Percentiles rank a stretch among this genome's conserved stretches.
Evolutionary conservation across 495 filamentous ascomycete genomes (phyloP).

Genomic region (Penicillium antarcticum): DNA sequence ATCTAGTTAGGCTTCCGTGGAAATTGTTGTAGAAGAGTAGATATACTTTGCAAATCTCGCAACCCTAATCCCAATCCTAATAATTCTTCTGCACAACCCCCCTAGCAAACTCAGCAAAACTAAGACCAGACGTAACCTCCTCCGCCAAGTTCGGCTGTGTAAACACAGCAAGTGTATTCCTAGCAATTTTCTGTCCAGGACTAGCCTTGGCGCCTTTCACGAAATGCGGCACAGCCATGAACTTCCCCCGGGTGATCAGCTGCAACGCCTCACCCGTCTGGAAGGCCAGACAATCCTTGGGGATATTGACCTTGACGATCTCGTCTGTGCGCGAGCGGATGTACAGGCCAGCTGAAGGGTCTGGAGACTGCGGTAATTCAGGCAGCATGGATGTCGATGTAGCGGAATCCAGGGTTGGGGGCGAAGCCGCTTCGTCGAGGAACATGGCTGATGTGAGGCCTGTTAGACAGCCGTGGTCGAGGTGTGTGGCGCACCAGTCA

Average conservation of each 20-base stretch:
- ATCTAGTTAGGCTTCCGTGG: no score
- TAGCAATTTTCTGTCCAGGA: slow-evolving; percentile 53
- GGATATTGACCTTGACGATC: slow-evolving; percentile 84
- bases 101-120: slow-evolving; percentile 85
- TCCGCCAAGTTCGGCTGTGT: slow-evolving; percentile 94
- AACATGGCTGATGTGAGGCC: slow-evolving; percentile 96
- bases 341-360: slow-evolving; percentile 82
- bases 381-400: slow-evolving; percentile 45
- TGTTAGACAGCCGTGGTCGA: slow-evolving; percentile 90
- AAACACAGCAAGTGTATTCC: slow-evolving; percentile 95
- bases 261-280: slow-evolving; percentile 94
- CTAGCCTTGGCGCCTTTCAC: slow-evolving; percentile 62
- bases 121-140: slow-evolving; percentile 68
- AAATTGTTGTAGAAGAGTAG: no score
- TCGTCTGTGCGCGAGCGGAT: slow-evolving; percentile 79
- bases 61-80: slow-evolving; percentile 10
- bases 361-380: slow-evolving; percentile 71
- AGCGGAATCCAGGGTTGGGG: slow-evolving; percentile 27
- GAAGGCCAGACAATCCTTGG: slow-evolving; percentile 86
- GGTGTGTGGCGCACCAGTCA: slow-evolving; percentile 94
- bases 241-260: slow-evolving; percentile 80
- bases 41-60: no score
- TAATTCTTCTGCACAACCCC: slow-evolving; percentile 81
- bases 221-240: slow-evolving; percentile 95
- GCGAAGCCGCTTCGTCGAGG: slow-evolving; percentile 69